Evolutionary conservation across 73 alveolate genomes (phyloP).

Genomic region (Tetrahymena borealis): DNA sequence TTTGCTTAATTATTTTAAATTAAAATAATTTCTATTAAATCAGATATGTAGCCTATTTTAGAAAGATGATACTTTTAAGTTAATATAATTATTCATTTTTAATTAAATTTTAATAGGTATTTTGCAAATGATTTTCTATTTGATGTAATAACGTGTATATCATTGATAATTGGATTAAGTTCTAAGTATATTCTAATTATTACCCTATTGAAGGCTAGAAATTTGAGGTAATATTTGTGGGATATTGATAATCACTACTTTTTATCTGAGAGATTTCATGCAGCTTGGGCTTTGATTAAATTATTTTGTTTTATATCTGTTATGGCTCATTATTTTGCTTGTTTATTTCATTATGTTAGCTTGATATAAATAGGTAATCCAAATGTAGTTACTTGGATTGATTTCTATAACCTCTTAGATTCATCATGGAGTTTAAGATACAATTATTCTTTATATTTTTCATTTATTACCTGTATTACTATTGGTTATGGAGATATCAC

Average conservation of each 20-base stretch:
- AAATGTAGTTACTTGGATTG: background rate
- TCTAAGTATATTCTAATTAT: background rate
- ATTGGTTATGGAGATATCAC: constrained; percentile 46
- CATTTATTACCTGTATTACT: constrained; percentile 20
- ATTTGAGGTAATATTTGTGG: background rate
- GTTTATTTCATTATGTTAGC: background rate
- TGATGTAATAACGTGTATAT: background rate
- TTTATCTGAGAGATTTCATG: background rate
- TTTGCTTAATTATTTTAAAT: no score
- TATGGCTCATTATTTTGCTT: background rate
- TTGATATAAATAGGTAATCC: background rate
- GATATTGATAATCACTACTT: background rate
- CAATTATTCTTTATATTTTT: constrained; percentile 12
- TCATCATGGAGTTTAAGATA: constrained; percentile 8
- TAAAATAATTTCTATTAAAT: no score
- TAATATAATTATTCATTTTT: no score
- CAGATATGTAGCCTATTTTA: no score
- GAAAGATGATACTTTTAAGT: no score
- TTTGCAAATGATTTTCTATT: background rate
- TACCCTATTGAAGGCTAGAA: background rate
- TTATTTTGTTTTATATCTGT: background rate
- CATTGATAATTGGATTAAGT: background rate
- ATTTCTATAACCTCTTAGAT: background rate
- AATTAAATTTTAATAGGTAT: background rate
- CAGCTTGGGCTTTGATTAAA: background rate